Base-by-base conservation (phyloP, 2,329 filamentous ascomycete species). In the Cadophora sp. region DNA sequence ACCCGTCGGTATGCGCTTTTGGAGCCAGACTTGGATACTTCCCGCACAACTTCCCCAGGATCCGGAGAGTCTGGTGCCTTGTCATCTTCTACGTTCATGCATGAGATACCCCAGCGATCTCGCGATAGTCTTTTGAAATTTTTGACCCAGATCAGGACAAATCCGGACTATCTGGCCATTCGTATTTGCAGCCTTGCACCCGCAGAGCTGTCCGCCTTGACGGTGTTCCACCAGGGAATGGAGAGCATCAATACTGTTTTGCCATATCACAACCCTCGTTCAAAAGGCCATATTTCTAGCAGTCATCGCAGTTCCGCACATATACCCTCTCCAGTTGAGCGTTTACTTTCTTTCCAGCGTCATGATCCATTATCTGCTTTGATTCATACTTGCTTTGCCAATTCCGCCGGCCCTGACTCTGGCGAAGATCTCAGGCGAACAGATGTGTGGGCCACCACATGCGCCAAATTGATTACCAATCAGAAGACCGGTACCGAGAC, bases 311-410 rank as follows among this genome's bases (percentile, higher is more conserved):
- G 75, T 75, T 78, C 80, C 65, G 80, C 82, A 60, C 80, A 82
- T 73, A 79, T 81, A 72, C 83, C 86, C 70, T 89, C 85, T 72
- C 89, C 92, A 69, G 91, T 97, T 75, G 93, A 97, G 79, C 90
- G 92, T 76, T 87, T 96, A 70, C 84, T 97, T 75, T 94, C 92
- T 62, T 97, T 97, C 78, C 93, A 97, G 80, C 87, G 94, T 75
- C 92, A 94, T 77, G 93, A 97, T 78, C 91, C 94, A 11, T 83
- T 97, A 61, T 94, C 93, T 70, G 90, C 92, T 67, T 86, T 97
- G 72, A 88, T 97, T 70, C 92, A 96, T 81, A 95, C 93, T 73
- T 91, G 93, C 78, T 97, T 97, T 84, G 92, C 93, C 79, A 93
- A 94, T 77, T 94, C 92, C 22, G 88, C 92, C 69, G 92, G 92